phyloP scores from a whole-genome alignment of 768 basidiomycete genomes.

The Cyclocybe aegerita region DNA sequence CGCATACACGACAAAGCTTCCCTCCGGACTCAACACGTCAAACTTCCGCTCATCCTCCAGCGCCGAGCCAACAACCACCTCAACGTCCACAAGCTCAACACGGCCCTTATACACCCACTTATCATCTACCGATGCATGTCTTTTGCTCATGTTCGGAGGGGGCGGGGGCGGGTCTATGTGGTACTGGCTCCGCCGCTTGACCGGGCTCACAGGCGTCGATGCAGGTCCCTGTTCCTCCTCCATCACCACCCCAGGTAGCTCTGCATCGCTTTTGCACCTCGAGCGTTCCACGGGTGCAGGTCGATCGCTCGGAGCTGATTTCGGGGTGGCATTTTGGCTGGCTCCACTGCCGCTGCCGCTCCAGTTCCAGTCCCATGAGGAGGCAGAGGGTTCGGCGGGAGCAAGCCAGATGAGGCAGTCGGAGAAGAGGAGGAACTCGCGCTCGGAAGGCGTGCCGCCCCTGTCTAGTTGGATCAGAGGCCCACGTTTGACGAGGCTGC shows the following conservation, averaged over 20 bases:
- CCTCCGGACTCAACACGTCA: conserved; percentile 75
- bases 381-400: conserved; percentile 36
- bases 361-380: conserved; percentile 33
- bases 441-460: conserved; percentile 48
- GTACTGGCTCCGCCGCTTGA: conserved; percentile 1
- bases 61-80: conserved; percentile 61
- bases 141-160: conserved; percentile 28
- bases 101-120: conserved; percentile 74
- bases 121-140: conserved; percentile 47
- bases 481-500: conserved; percentile 73
- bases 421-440: conserved; percentile 80
- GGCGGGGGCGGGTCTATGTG: conserved; percentile 15
- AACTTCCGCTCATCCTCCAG: conserved; percentile 56
- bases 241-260: conserved; percentile 32
- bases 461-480: conserved; percentile 56
- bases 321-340: conserved; percentile 12
- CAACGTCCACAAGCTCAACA: conserved; percentile 69
- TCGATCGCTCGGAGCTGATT: conserved; percentile 9
- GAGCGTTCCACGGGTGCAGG: conserved; percentile 37
- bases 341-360: conserved; percentile 25
- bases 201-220: conserved; percentile 5
- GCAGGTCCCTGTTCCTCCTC: neutral
- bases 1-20: conserved; percentile 74
- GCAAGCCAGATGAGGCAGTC: conserved; percentile 82
- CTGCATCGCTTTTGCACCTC: conserved; percentile 63